A percentile compares a stretch with the other conserved stretches of the same genome.
phyloP scores from a whole-genome alignment of 371 early-diverging fungal genomes.

The Neoconidiobolus thromboides region DNA sequence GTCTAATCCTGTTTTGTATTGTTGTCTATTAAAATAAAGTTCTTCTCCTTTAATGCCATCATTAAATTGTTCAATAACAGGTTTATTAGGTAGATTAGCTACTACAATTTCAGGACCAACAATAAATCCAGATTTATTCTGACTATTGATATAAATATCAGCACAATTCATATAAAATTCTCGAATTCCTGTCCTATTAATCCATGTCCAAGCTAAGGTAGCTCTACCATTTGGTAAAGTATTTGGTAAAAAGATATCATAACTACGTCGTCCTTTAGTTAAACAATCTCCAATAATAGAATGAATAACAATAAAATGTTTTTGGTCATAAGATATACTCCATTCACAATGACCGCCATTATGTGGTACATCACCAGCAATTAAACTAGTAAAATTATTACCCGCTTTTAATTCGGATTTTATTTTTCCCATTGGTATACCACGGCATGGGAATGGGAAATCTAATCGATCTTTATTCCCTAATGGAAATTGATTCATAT shows the following conservation, averaged over 20 bases:
- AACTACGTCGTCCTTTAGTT: conserved; percentile 3
- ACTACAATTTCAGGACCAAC: conserved; percentile 3
- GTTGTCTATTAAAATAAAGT: too few relatives aligned
- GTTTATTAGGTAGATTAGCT: neutral
- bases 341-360: conserved; percentile 8
- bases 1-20: too few relatives aligned
- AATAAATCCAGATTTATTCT: neutral
- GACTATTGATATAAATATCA: conserved; percentile 17
- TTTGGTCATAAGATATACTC: neutral
- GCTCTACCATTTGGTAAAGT: conserved; percentile 15
- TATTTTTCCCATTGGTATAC: neutral
- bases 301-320: conserved; percentile 5
- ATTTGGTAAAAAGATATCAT: conserved; percentile 18
- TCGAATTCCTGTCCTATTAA: conserved; percentile 35
- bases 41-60: too few relatives aligned
- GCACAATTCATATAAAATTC: conserved; percentile 49
- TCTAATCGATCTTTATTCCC: neutral
- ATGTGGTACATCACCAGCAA: conserved; percentile 2
- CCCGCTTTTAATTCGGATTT: conserved; percentile 11
- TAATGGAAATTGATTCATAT: neutral
- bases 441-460: neutral
- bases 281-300: conserved; percentile 4
- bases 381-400: conserved; percentile 10
- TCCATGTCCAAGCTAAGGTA: conserved; percentile 23
- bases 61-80: too few relatives aligned